Percentiles rank a stretch among this genome's conserved stretches.
Evolutionary conservation across 164 flowering plant genomes (phyloP).

Genomic region (Magnolia sinica): DNA sequence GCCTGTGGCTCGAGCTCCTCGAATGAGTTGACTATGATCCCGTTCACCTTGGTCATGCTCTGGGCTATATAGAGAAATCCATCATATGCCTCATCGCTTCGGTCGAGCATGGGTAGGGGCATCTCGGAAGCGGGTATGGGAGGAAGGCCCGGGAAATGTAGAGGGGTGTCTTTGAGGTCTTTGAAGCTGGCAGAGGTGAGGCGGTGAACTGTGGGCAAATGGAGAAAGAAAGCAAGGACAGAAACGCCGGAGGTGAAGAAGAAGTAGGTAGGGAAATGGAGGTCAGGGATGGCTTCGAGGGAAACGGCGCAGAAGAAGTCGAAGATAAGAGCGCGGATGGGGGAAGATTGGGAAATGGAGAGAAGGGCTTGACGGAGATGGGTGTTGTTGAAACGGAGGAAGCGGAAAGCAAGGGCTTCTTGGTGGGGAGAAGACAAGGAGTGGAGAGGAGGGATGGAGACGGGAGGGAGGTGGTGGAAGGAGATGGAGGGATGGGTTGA

Average conservation of each 20-base stretch:
- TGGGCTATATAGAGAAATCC: not conserved
- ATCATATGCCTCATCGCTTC: slow-evolving; percentile 9
- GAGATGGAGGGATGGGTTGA: slow-evolving; percentile 15
- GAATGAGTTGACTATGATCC: slow-evolving; percentile 33
- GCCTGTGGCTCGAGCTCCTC: slow-evolving; percentile 21
- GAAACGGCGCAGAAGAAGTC: slow-evolving; percentile 36
- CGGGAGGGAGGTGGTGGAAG: slow-evolving; percentile 31
- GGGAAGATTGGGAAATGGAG: slow-evolving; percentile 16
- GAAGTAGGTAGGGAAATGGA: slow-evolving; percentile 27
- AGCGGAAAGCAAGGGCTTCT: slow-evolving; percentile 14
- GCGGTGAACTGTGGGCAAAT: slow-evolving; percentile 13
- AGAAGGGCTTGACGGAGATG: slow-evolving; percentile 20
- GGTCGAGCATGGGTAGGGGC: slow-evolving; percentile 16
- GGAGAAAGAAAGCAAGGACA: slow-evolving; percentile 11
- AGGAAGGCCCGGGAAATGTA: slow-evolving; percentile 23
- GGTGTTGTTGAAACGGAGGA: slow-evolving; percentile 28
- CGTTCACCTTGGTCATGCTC: slow-evolving; percentile 4
- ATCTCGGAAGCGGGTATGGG: slow-evolving; percentile 19
- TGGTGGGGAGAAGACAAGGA: slow-evolving; percentile 12
- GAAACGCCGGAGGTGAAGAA: slow-evolving; percentile 21
- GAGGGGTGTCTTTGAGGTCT: not conserved
- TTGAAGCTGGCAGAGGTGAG: slow-evolving; percentile 9
- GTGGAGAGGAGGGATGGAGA: not conserved
- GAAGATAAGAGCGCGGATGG: slow-evolving; percentile 24
- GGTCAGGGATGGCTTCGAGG: slow-evolving; percentile 14